A percentile compares a stretch with the other conserved stretches of the same genome.
phyloP scores from a whole-genome alignment of 1,284 basidiomycete species.

The Moesziomyces parantarcticus region DNA sequence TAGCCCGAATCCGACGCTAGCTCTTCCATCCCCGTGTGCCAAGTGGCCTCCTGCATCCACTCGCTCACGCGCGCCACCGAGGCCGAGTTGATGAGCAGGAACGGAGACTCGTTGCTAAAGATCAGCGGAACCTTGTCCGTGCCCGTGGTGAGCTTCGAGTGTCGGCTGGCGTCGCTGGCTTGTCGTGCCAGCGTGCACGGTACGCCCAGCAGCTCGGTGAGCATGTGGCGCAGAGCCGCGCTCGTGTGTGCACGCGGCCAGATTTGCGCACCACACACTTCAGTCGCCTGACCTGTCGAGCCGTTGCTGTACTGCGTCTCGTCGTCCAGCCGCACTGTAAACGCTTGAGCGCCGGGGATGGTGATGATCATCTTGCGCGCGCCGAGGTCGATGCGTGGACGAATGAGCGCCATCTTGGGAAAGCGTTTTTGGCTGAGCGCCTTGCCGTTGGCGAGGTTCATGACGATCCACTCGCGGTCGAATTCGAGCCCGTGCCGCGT shows the following conservation, averaged over 20 bases:
- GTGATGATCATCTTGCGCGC: slow-evolving; percentile 19
- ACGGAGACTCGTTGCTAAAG: slow-evolving; percentile 57
- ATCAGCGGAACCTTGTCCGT: slow-evolving; percentile 44
- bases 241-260: slow-evolving; percentile 28
- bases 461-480: slow-evolving; percentile 56
- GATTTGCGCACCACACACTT: slow-evolving; percentile 32
- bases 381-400: slow-evolving; percentile 29
- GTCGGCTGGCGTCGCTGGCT: slow-evolving; percentile 17
- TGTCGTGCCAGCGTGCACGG: slow-evolving; percentile 47
- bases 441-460: slow-evolving; percentile 44
- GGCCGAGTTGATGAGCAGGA: slow-evolving; percentile 49
- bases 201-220: slow-evolving; percentile 35
- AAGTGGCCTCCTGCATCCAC: slow-evolving; percentile 26
- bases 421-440: slow-evolving; percentile 50
- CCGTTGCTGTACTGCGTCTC: slow-evolving; percentile 23
- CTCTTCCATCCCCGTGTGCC: slow-evolving; percentile 8
- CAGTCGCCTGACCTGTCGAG: not conserved
- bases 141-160: slow-evolving; percentile 30
- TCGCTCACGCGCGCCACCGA: slow-evolving; percentile 35
- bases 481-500: slow-evolving; percentile 44
- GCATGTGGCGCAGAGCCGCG: slow-evolving; percentile 19
- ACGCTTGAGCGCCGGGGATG: slow-evolving; percentile 7
- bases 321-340: slow-evolving; percentile 17
- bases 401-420: slow-evolving; percentile 53
- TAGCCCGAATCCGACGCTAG: slow-evolving; percentile 40